Conservation (phyloP, 176 grass and related monocot species). For the Carex cristatella region DNA sequence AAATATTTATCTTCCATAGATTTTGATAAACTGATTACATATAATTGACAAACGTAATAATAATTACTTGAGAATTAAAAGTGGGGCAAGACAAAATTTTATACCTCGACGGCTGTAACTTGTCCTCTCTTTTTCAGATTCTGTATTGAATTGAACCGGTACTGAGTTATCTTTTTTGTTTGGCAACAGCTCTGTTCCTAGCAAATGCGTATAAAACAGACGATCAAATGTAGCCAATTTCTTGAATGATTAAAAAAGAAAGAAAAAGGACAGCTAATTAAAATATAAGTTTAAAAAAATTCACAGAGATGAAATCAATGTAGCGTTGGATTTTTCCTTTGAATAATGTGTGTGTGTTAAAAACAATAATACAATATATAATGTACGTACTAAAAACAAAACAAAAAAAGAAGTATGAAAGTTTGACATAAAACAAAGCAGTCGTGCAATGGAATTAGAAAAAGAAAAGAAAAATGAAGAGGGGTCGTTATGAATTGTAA, state of each 20-base stretch:
- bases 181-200: neutral
- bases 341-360: too few species aligned
- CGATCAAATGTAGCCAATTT: neutral
- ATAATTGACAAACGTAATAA: too few species aligned
- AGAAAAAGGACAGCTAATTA: neutral
- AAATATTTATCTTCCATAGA: neutral
- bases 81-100: neutral
- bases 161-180: neutral
- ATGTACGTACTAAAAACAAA: too few species aligned
- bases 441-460: too few species aligned
- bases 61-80: neutral
- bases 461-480: too few species aligned
- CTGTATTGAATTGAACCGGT: neutral
- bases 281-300: neutral
- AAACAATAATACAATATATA: too few species aligned
- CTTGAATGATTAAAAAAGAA: neutral
- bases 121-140: neutral
- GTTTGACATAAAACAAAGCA: too few species aligned
- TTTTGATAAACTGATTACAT: neutral
- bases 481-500: too few species aligned
- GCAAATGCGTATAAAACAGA: neutral
- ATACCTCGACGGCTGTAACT: too few species aligned
- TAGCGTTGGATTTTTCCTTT: too few species aligned
- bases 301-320: neutral
- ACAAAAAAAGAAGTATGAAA: too few species aligned